A percentile compares a stretch with the other conserved stretches of the same genome.
Conservation (phyloP, 2,329 filamentous ascomycete genomes). For the Xylariaceae sp. region DNA sequence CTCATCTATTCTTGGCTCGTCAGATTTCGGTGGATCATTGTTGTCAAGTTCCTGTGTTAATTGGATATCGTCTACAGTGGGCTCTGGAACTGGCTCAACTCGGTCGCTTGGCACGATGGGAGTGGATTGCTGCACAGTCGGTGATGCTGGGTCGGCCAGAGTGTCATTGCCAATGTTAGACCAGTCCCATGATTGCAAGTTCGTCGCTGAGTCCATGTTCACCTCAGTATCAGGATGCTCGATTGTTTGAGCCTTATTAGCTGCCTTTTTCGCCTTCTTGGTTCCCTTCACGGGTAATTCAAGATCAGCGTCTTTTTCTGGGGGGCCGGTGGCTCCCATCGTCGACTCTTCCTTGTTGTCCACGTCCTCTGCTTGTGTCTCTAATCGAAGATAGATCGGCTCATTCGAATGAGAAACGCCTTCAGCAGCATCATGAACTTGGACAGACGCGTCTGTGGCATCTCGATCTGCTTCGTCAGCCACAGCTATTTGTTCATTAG, state of each 20-base stretch:
- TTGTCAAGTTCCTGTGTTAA: constrained; percentile 7
- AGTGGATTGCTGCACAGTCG: background rate
- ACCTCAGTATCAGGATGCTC: constrained; percentile 7
- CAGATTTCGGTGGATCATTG: constrained; percentile 3
- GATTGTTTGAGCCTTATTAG: constrained; percentile 5
- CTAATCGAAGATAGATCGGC: too few relatives aligned
- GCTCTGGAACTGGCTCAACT: background rate
- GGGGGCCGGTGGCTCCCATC: too few relatives aligned
- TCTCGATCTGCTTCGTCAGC: too few relatives aligned
- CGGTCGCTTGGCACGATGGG: background rate
- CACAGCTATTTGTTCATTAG: too few relatives aligned
- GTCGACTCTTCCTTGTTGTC: too few relatives aligned
- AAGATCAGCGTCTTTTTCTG: background rate
- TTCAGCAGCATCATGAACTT: too few relatives aligned
- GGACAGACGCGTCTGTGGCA: too few relatives aligned
- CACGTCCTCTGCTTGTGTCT: too few relatives aligned
- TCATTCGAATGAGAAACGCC: too few relatives aligned
- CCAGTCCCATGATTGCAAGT: constrained; percentile 17
- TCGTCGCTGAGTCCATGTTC: background rate
- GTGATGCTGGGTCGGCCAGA: constrained; percentile 5
- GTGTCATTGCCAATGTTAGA: constrained; percentile 15
- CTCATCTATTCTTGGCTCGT: constrained; percentile 11
- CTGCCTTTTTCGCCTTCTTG: constrained; percentile 30
- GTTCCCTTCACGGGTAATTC: constrained; percentile 24
- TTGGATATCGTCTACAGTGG: background rate